phyloP scores from a whole-genome alignment of 306 rosid species.

The Echinosophora koreensis region DNA sequence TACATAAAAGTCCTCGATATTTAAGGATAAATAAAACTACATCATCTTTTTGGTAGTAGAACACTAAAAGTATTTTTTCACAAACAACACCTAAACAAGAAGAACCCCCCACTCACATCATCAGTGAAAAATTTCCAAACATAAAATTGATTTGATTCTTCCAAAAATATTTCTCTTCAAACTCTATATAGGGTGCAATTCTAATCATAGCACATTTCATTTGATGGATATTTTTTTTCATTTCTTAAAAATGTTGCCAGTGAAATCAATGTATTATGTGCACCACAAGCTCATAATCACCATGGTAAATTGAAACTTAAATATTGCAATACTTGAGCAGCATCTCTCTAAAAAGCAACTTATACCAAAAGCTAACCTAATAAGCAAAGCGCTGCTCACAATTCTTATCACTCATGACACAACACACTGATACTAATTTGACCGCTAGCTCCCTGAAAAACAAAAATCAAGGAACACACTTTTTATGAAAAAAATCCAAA shows the following conservation, averaged over 20 bases:
- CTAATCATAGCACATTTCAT: not conserved
- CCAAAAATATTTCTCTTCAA: constrained; percentile 16
- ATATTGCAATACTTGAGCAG: not conserved
- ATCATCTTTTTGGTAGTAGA: not conserved
- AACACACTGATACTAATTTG: not conserved
- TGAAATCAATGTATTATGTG: constrained; percentile 21
- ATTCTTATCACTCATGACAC: not conserved
- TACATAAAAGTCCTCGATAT: not conserved
- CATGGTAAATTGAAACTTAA: not conserved
- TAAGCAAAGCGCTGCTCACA: constrained; percentile 10
- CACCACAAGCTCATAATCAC: not conserved
- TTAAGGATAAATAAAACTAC: not conserved
- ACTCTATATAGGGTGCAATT: not conserved
- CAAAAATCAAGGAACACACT: not conserved
- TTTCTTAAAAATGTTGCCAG: not conserved
- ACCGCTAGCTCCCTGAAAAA: constrained; percentile 7
- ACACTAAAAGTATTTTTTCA: constrained; percentile 2
- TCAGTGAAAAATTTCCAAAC: not conserved
- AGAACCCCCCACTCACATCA: constrained; percentile 18
- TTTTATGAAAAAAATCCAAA: not conserved
- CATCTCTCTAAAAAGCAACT: not conserved
- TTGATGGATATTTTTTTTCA: not conserved
- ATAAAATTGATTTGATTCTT: not conserved
- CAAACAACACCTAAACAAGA: not conserved
- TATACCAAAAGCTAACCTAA: constrained; percentile 37